Evolutionary conservation across 192 early-diverging fungal species (phyloP).

Genomic region (Entomortierella chlamydospora): DNA sequence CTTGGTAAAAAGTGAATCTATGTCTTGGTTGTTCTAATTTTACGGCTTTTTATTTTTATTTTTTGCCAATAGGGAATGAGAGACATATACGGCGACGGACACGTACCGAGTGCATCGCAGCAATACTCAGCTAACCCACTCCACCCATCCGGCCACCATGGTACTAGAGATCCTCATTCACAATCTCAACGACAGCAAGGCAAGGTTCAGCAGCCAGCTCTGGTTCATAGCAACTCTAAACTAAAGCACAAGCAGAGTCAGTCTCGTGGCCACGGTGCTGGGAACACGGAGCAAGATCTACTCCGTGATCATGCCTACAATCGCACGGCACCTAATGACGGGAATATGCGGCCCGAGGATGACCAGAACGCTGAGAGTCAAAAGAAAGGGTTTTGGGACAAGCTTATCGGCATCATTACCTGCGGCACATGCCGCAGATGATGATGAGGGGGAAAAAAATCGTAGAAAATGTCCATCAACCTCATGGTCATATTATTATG

Average conservation of each 20-base stretch:
- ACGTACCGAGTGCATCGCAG: constrained; percentile 27
- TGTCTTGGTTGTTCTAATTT: not conserved
- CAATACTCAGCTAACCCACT: constrained; percentile 40
- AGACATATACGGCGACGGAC: constrained; percentile 22
- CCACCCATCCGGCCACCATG: constrained; percentile 32
- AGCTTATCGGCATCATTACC: constrained; percentile 57
- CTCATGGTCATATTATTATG: no score
- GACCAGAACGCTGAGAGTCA: constrained; percentile 36
- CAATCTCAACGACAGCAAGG: constrained; percentile 35
- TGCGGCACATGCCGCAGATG: constrained; percentile 57
- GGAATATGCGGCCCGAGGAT: constrained; percentile 24
- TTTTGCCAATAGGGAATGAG: constrained; percentile 14
- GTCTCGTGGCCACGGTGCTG: constrained; percentile 12
- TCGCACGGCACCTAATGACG: constrained; percentile 37
- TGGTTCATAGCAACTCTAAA: constrained; percentile 48
- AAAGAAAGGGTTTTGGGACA: constrained; percentile 57
- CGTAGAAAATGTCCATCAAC: not conserved
- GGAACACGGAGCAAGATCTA: constrained; percentile 33
- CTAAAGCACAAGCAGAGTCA: constrained; percentile 51
- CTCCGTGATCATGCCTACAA: constrained; percentile 48
- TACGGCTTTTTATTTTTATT: not conserved
- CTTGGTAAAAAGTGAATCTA: not conserved
- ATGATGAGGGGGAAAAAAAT: no score
- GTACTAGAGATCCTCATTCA: constrained; percentile 17
- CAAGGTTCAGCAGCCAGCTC: constrained; percentile 37